These are phyloP conservation scores for Prunus padus DNA, from an alignment of 306 rosid species.

Conservation along the genomic window DNA sequence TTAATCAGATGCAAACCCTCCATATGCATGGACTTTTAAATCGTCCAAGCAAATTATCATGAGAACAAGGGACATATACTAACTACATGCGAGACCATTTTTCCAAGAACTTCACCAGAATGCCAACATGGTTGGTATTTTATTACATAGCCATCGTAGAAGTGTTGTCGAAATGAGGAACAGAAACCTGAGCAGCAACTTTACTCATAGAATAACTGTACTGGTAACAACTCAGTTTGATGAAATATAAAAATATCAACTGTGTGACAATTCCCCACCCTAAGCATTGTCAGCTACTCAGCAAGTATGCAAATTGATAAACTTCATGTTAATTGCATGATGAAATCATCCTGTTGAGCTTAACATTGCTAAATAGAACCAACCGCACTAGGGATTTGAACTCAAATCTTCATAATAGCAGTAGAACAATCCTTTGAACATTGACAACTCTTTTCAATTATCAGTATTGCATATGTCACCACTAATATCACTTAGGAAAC, in stretches of 20 bases:
- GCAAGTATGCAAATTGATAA: background rate
- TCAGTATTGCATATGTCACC: background rate
- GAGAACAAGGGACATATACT: background rate
- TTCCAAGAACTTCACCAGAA: constrained; percentile 6
- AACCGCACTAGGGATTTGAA: no score
- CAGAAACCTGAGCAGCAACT: background rate
- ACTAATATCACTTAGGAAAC: background rate
- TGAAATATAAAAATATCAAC: background rate
- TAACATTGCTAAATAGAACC: no score
- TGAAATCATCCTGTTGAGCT: background rate
- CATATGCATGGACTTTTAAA: background rate
- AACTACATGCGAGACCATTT: background rate
- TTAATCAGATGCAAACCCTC: no score
- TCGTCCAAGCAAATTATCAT: background rate
- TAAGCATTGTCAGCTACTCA: background rate
- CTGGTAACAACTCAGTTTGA: background rate
- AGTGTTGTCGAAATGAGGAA: background rate
- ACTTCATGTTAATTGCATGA: background rate
- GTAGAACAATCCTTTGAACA: background rate
- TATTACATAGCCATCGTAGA: no score
- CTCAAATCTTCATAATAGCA: no score
- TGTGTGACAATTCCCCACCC: background rate
- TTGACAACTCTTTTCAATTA: background rate
- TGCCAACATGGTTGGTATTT: background rate
- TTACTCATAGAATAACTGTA: background rate